Base-by-base conservation (phyloP, 768 basidiomycete genomes). In the Lactarius pseudohatsudake region DNA sequence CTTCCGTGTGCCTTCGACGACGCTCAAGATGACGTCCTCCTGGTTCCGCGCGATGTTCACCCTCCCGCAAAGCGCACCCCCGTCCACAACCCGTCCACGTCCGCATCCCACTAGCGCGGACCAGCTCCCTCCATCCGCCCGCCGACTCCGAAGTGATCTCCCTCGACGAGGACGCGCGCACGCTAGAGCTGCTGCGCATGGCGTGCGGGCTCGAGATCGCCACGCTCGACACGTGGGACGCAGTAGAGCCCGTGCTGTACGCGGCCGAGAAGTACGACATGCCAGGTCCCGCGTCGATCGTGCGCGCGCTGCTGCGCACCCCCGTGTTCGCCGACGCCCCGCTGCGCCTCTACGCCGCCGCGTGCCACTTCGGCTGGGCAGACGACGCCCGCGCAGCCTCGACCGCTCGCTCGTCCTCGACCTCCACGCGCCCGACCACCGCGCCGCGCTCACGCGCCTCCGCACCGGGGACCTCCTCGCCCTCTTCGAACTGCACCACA, bases 261-360 rank as follows among this genome's bases (percentile, higher is more conserved):
- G 85, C 86, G 0, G 83, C 86, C 0, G 86, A 89, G 72, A 88
- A 87, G 71, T 89, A 89, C 73, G 87, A 88, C 41, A 89, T 87
- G 84, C 81, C 84, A 0, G 88, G 87, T 0, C 85, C 87, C 1
- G 77, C 79, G 65, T 86, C 85, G 7, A 81, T 88, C 69, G 75
- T 88, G 59, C 85, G 85, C 45, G 81, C 85, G 40, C 79, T 85
- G n/a, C 77, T 85, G 61, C 79, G 82, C 73, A 83, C 83, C 0
- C 83, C 82, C 1, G 75, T 81, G 0, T 78, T 88, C 50, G 75
- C 83, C 28, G 76, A 79, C 43, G 76, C 84, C 54, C 82, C 85
- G 0, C 76, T 87, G 20, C 80, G 82, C 15, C 74, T 87, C 18
- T 87, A 87, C 69, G 77, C 81, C 5, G 75, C 83, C 3, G 82